A percentile compares a stretch with the other conserved stretches of the same genome.
These are phyloP conservation scores for Trichoderma reesei DNA, from an alignment of 495 filamentous ascomycete genomes.

Conservation along the genomic window DNA sequence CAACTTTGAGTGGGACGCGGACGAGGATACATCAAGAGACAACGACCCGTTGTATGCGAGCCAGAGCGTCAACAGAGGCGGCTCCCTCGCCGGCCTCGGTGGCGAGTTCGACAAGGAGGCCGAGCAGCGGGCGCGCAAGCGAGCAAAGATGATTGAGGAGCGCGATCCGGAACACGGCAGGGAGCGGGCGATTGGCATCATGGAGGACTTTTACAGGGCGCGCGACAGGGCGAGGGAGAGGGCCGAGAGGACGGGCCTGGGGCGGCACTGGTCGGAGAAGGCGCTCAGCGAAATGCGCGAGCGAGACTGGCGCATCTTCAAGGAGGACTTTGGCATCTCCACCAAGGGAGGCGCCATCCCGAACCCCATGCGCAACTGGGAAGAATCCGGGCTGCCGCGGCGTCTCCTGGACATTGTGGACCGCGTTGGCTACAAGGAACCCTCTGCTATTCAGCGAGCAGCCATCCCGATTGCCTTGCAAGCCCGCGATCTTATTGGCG, in stretches of 20 bases:
- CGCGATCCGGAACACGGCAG: constrained; percentile 73
- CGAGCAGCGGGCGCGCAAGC: constrained; percentile 59
- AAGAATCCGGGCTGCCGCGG: constrained; percentile 73
- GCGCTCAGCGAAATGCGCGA: constrained; percentile 91
- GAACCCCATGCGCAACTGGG: constrained; percentile 94
- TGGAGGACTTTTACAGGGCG: constrained; percentile 60
- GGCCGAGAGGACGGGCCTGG: constrained; percentile 60
- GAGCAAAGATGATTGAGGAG: constrained; percentile 66
- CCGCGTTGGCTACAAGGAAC: constrained; percentile 85
- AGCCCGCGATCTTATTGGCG: constrained; percentile 89
- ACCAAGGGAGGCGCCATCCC: constrained; percentile 86
- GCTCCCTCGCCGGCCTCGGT: constrained; percentile 65
- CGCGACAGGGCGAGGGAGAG: constrained; percentile 42
- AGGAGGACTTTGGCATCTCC: constrained; percentile 96
- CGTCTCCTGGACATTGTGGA: constrained; percentile 74
- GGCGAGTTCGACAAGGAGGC: constrained; percentile 73
- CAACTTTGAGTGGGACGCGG: constrained; percentile 97
- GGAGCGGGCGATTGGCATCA: constrained; percentile 64
- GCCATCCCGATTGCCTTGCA: constrained; percentile 94
- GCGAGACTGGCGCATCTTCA: constrained; percentile 98
- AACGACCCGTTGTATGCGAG: constrained; percentile 83
- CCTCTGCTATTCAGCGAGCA: constrained; percentile 84
- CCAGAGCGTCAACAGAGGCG: constrained; percentile 51
- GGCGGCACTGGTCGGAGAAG: constrained; percentile 98
- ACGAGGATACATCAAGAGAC: constrained; percentile 87